Evolutionary conservation across 768 basidiomycete species (phyloP), one percentile per base, ranked within the genome.

Genomic region (Trametes villosa): DNA sequence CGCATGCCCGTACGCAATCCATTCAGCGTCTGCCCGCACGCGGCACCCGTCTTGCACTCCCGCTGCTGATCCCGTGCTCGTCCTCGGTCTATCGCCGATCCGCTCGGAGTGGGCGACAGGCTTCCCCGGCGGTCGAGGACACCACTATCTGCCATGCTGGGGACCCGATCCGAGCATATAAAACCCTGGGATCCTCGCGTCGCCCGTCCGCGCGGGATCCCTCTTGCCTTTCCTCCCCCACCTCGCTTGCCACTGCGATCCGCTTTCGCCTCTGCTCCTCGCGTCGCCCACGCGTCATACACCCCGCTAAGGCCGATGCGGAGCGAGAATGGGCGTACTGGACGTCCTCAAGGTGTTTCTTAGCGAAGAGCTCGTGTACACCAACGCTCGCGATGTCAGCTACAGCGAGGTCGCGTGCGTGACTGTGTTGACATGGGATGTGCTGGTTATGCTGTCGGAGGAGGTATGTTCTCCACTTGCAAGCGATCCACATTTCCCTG

Each of bases 351-450:
- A 13, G 55, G n/a, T 41, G 7, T 38, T 30, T 11, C 44, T 46
- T 18, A 42, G 56, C 47, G 11, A 49, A 26, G 55, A 56, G 20
- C 33, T 41, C n/a, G 47, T 50, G 9, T 42, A 40, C 36, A 18
- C 29, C n/a, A 46, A 53, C 20, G 48, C 59, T 5, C 58, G 59
- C 44, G 36, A 57, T 41, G 40, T 60, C 12, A 57, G 63, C 45
- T 59, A 60, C 22, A 57, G 58, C 49, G 58, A 57, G 57, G 57
- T 66, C 29, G 62, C 62, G 9, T 61, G 59, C 24, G 62, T 63
- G 1, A 56, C 60, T 9, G 18, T 64, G 7, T 48, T 66, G 15
- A 61, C 65, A 26, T 64, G 63, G 63, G 63, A 64, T 24, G 59
- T 64, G 2, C 7, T 64, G 22, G 42, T 60, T 12, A 64, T 45